phyloP scores from a whole-genome alignment of 1,284 basidiomycete species.

The Rhodotorula sp. region DNA sequence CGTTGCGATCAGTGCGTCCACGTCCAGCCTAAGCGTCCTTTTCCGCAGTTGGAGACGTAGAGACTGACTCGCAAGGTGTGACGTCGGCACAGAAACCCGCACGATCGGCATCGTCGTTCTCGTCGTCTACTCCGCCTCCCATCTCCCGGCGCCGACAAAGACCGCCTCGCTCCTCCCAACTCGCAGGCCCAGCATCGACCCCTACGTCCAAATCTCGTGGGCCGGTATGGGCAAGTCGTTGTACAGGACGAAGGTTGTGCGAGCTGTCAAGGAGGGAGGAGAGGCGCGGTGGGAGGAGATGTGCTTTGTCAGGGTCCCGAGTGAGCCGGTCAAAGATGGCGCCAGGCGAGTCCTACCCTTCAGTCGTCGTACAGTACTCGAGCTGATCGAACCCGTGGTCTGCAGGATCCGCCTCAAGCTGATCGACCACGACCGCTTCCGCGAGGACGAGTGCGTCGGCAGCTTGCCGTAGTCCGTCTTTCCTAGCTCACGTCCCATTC shows the following conservation, averaged over 20 bases:
- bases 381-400: no score
- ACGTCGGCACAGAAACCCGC: constrained; percentile 7
- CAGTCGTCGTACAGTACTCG: no score
- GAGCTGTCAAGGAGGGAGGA: background rate
- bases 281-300: constrained; percentile 29
- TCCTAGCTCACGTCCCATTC: background rate
- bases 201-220: constrained; percentile 10
- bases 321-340: constrained; percentile 13
- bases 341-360: background rate
- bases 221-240: constrained; percentile 12
- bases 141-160: constrained; percentile 7
- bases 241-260: constrained; percentile 2
- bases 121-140: constrained; percentile 18
- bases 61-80: background rate
- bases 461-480: no score
- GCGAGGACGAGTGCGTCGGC: constrained; percentile 9
- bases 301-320: constrained; percentile 12
- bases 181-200: constrained; percentile 3
- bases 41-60: background rate
- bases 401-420: constrained; percentile 18
- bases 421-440: constrained; percentile 16
- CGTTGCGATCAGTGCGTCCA: constrained; percentile 15
- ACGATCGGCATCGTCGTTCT: constrained; percentile 22
- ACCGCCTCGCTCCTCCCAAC: background rate
- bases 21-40: no score